Base-by-base conservation (phyloP, 257 asterid species). In the Forsythia viridissima region DNA sequence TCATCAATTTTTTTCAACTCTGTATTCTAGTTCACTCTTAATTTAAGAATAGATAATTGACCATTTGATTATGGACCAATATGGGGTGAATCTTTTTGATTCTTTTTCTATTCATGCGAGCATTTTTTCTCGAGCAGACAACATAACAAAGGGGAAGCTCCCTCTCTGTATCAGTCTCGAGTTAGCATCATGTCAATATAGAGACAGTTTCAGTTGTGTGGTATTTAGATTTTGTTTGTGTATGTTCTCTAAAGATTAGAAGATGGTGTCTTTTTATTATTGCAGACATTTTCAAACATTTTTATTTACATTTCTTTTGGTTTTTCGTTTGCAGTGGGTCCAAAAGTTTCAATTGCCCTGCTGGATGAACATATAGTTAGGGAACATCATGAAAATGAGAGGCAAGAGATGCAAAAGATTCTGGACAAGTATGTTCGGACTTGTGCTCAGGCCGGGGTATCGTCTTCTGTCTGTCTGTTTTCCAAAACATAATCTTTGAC, bases 361-460 rank as follows among this genome's bases (percentile, higher is more conserved):
- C 38, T 87, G 91, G 94, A 86, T 24, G 89, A 82, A 39, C 78
- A 79, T 69, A 89, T 70, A 81, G 97, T 93, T 41, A 88, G 81
- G 82, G 87, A 88, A 34, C 81, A 83, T 85, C 97, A 89, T 82
- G 96, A 87, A 61, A 75, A 52, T 3, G 97, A 92, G 88, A 93
- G 92, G 89, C 85, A 84, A 82, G 85, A 85, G 8, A 89, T 89
- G 94, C 84, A 76, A 68, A 84, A 86, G 87, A 83, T 83, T 65
- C 88, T 93, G 30, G 91, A 88, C 82, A 90, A 88, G 82, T 95
- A 95, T 84, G 76, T 89, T 78, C 81, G 73, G 74, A 80, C 79
- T 70, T 93, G 99, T 83, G 84, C 80, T 67, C 87, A 52, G 46
- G 87, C 90, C 21, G 92, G 96, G 98, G 99, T 95, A 95, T 72